phyloP scores from a whole-genome alignment of 192 early-diverging fungal genomes.

The Coemansia sp. region DNA sequence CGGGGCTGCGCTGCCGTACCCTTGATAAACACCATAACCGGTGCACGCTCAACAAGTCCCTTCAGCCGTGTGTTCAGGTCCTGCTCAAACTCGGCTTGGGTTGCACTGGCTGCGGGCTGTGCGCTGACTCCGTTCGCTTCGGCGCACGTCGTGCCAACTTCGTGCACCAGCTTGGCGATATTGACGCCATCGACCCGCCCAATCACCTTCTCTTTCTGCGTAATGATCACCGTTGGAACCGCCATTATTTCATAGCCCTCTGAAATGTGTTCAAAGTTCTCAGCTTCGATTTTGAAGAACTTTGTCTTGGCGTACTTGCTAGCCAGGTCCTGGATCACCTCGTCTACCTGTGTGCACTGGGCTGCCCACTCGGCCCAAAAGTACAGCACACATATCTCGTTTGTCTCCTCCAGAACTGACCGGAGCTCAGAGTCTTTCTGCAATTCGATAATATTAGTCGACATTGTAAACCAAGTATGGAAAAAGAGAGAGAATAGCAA shows the following conservation, averaged over 20 bases:
- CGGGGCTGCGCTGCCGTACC: conserved; percentile 88
- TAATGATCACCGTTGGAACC: conserved; percentile 87
- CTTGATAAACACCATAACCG: conserved; percentile 96
- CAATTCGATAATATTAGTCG: conserved; percentile 34
- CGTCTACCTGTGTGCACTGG: conserved; percentile 90
- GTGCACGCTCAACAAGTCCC: conserved; percentile 63
- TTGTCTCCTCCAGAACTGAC: conserved; percentile 28
- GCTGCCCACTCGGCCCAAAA: conserved; percentile 93
- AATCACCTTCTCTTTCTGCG: conserved; percentile 66
- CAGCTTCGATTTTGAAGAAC: conserved; percentile 90
- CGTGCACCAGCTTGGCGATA: conserved; percentile 71
- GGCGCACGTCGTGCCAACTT: conserved; percentile 53
- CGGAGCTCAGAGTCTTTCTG: conserved; percentile 37
- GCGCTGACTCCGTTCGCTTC: conserved; percentile 25
- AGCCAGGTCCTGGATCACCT: conserved; percentile 83
- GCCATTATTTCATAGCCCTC: conserved; percentile 87
- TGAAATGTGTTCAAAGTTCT: conserved; percentile 84
- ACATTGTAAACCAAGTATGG: neutral
- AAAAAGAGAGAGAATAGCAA: neutral
- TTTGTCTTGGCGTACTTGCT: conserved; percentile 69
- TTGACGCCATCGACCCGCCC: conserved; percentile 90
- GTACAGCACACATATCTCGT: conserved; percentile 62
- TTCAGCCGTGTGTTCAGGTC: conserved; percentile 72
- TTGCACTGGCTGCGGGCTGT: conserved; percentile 33
- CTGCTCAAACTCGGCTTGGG: conserved; percentile 61